Conservation (phyloP, 2,329 filamentous ascomycete genomes). For the Apiospora hydei region DNA sequence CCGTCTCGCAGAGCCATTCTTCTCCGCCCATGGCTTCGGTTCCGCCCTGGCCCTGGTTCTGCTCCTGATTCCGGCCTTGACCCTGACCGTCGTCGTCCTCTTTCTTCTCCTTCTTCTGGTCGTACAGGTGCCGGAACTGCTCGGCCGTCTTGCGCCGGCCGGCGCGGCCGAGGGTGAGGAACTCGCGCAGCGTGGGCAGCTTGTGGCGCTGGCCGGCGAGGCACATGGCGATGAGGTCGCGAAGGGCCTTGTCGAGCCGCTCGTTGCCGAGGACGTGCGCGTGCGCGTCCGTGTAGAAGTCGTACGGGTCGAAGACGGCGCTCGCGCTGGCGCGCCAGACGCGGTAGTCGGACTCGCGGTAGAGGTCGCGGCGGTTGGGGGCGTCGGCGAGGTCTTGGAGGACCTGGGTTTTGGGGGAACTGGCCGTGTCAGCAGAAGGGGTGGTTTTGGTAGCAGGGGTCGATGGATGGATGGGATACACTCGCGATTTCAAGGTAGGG, state of each 20-base stretch:
- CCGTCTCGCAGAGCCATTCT: conserved; percentile 7
- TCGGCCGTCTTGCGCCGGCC: neutral
- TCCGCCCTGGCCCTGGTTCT: neutral
- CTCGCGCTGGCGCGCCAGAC: neutral
- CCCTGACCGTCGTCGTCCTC: neutral
- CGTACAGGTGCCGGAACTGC: neutral
- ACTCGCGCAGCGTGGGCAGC: neutral
- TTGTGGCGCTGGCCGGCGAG: neutral
- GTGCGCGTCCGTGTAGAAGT: neutral
- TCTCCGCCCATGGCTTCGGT: neutral
- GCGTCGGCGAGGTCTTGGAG: neutral
- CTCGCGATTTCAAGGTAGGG: too few relatives aligned
- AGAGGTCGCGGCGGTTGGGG: neutral
- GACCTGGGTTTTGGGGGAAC: too few relatives aligned
- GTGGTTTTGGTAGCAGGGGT: too few relatives aligned
- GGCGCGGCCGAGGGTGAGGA: neutral
- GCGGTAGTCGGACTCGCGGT: neutral
- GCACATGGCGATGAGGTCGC: conserved; percentile 17
- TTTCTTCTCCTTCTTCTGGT: neutral
- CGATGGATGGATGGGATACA: too few relatives aligned
- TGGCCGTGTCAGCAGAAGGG: too few relatives aligned
- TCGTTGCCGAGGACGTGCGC: neutral
- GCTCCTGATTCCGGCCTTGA: neutral
- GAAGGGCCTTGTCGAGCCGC: neutral
- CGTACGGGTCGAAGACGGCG: conserved; percentile 3